Base-by-base conservation (phyloP, 2,329 filamentous ascomycete genomes). In the Zymoseptoria ardabiliae region DNA sequence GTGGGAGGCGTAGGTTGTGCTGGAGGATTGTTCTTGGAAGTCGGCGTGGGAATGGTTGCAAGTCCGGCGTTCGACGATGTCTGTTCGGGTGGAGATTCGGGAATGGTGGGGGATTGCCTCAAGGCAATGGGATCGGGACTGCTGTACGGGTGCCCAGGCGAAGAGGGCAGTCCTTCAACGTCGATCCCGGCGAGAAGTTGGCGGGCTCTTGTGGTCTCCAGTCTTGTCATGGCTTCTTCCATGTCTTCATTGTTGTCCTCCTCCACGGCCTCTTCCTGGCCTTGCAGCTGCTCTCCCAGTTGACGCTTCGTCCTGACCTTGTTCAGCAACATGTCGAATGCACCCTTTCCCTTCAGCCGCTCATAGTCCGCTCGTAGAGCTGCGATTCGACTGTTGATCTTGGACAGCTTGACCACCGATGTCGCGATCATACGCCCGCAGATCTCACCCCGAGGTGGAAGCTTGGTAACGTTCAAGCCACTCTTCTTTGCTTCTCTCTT, bases 311-410 rank as follows among this genome's bases (percentile, higher is more conserved):
- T 54, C 53, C 25, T 23, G 19, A 41, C 35, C 35, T 25, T 41
- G 22, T 49, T 28, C 54, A 41, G 22, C 20, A 55, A 21, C 20
- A 21, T 48, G n/a, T 23, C 20, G 11, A 41, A 23, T 5, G 35
- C 54, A 13, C 50, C 50, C 1, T 19, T 53, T n/a, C 53, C 28
- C 21, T 55, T 54, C 52, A 53, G 41, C 19, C 49, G 28, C 56
- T 58, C 50, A 41, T 53, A 58, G 13, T 49, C 28, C n/a, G 50
- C 28, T 17, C 30, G 57, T 25, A 60, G 3, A 17, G 21, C 17
- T 19, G 56, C 48, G 20, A 62, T 55, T 3, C 54, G 56, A 22
- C 50, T 35, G 35, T 64, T 62, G 25, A 62, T 55, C 41, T 55
- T 59, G 22, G 53, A 58, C 17, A 64, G 60, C 23, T 62, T 57